Base-by-base conservation (phyloP, 2,329 filamentous ascomycete species). In the Penicillium sp. region DNA sequence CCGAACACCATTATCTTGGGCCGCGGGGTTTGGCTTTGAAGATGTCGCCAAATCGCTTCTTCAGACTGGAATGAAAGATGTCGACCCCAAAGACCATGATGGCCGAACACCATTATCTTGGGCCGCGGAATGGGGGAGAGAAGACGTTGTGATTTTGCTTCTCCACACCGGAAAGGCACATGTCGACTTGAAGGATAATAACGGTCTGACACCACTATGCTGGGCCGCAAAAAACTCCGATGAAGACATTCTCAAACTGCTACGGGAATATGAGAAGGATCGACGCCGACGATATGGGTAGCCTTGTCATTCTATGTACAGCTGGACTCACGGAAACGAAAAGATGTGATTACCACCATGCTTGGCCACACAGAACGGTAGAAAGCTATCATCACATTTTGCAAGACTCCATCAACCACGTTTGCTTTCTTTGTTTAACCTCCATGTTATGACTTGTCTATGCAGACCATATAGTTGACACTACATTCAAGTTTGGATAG, bases 161-260 rank as follows among this genome's bases (percentile, higher is more conserved):
- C 24, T 61, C 12, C 24, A 47, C 17, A 57, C 38, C 5, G 54
- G 40, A 38, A 1, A 15, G 38, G 59, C 54, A n/a, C 30, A 61
- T n/a, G 40, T 57, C 9, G 28, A 61, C 38, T 45, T 12, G 9
- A 54, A 40, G 22, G 54, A 61, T 6, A 6, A 37, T 12, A 49
- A 54, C 6, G 54, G 44, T 22, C 33, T 30, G 6, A 57, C 59
- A 28, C 54, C 54, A 54, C 33, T 61, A n/a, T 54, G 7, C 37
- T 38, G n/a, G 47, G 59, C 54, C 17, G 59, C 54, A 33, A 19
- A n/a, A 57, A 19, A 1, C 37, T 45, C 2, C 45, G 51, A 35
- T 37, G 35, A 35, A 45, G 37, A 37, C 4, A 42, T 61, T 13
- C 45, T 57, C 37, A 53, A 33, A 15, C 19, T 54, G 12, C 47